Evolutionary conservation across 2,329 filamentous ascomycete species (phyloP).

Genomic region (Annulohypoxylon truncatum): DNA sequence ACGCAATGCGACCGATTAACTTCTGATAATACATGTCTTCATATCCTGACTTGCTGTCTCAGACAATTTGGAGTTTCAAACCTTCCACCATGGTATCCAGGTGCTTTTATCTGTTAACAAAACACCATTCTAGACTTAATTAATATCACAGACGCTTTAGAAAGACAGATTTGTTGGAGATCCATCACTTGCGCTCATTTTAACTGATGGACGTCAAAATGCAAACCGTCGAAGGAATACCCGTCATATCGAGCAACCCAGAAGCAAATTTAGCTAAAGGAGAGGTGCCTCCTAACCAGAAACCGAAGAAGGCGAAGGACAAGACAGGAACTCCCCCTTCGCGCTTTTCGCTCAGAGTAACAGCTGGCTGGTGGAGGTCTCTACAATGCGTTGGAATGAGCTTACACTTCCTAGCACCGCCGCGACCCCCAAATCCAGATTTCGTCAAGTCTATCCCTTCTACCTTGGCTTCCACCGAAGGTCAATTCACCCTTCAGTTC

Average conservation of each 20-base stretch:
- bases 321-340: constrained; percentile 51
- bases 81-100: background rate
- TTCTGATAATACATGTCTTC: background rate
- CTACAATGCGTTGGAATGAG: constrained; percentile 77
- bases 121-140: background rate
- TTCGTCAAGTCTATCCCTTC: constrained; percentile 69
- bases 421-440: constrained; percentile 68
- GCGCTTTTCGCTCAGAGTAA: constrained; percentile 70
- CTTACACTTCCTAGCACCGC: constrained; percentile 71
- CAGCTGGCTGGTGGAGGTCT: constrained; percentile 74
- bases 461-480: constrained; percentile 50
- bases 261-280: constrained; percentile 21
- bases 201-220: constrained; percentile 24
- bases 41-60: constrained; percentile 2
- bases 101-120: background rate
- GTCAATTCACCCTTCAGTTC: constrained; percentile 55
- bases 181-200: background rate
- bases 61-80: constrained; percentile 12
- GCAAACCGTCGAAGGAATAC: constrained; percentile 41
- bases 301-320: constrained; percentile 41
- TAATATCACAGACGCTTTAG: background rate
- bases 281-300: constrained; percentile 30
- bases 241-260: constrained; percentile 18
- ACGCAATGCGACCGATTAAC: constrained; percentile 1
- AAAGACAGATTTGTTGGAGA: background rate